A percentile compares a stretch with the other conserved stretches of the same genome.
These are phyloP conservation scores for Biscogniauxia mediterranea DNA, from an alignment of 2,329 filamentous ascomycete genomes.

Conservation along the genomic window DNA sequence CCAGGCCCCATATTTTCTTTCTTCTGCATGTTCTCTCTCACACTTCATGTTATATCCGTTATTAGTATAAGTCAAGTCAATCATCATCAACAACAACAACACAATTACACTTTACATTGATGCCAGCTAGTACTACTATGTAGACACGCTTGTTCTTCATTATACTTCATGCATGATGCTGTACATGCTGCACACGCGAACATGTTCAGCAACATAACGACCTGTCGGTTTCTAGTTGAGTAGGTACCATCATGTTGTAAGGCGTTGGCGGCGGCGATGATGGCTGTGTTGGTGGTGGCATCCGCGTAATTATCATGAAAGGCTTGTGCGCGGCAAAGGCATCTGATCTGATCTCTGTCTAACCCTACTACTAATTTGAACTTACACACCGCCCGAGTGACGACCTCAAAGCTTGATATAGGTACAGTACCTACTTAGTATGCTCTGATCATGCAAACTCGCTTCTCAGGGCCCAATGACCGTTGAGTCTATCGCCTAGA, in stretches of 20 bases:
- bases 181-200: neutral
- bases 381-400: neutral
- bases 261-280: too few relatives aligned
- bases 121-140: too few relatives aligned
- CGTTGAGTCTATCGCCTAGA: constrained; percentile 10
- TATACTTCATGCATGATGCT: neutral
- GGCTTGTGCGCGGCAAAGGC: neutral
- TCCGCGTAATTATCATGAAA: neutral
- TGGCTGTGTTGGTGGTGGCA: too few relatives aligned
- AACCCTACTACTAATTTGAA: neutral
- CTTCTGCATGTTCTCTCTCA: neutral
- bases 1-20: constrained; percentile 1
- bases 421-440: too few relatives aligned
- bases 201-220: neutral
- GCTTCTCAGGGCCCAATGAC: constrained; percentile 28
- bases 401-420: neutral
- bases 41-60: too few relatives aligned
- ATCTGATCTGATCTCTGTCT: neutral
- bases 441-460: constrained; percentile 23
- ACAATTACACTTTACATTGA: too few relatives aligned
- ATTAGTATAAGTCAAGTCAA: too few relatives aligned
- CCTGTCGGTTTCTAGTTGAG: neutral
- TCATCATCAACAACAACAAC: too few relatives aligned
- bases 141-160: neutral
- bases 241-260: neutral